phyloP scores from a whole-genome alignment of 768 basidiomycete genomes.

The Mycena olivaceomarginata region DNA sequence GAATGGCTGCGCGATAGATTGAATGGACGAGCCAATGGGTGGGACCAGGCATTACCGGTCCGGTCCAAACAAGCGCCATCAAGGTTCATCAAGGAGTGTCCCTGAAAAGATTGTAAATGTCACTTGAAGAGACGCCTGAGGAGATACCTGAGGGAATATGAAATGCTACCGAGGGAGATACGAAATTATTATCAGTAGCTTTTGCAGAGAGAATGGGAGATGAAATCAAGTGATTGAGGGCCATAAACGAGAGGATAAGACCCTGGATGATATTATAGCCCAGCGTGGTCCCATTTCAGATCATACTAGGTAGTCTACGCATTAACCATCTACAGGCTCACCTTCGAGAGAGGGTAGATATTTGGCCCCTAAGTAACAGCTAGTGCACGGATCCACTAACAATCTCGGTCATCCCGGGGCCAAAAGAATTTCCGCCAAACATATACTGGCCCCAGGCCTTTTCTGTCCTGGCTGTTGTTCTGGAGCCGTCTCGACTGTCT shows the following conservation, averaged over 20 bases:
- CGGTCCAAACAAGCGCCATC: conserved; percentile 2
- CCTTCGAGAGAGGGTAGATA: too few relatives aligned
- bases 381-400: neutral
- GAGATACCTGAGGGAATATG: conserved; percentile 2
- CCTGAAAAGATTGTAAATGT: conserved; percentile 11
- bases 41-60: neutral
- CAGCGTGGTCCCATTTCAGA: neutral
- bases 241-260: neutral
- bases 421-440: neutral
- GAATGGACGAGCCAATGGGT: neutral
- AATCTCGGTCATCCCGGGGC: conserved; percentile 7
- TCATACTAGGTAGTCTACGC: neutral
- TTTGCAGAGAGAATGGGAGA: neutral
- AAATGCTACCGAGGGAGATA: neutral
- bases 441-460: neutral
- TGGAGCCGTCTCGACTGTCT: neutral
- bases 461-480: neutral
- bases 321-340: neutral
- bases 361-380: neutral
- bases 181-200: neutral
- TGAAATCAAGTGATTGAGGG: neutral
- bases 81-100: neutral
- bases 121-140: conserved; percentile 4
- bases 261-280: neutral
- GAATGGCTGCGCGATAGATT: conserved; percentile 2